Evolutionary conservation across 305 asterid genomes (phyloP).

Genomic region (Solanum aculeatissimum): DNA sequence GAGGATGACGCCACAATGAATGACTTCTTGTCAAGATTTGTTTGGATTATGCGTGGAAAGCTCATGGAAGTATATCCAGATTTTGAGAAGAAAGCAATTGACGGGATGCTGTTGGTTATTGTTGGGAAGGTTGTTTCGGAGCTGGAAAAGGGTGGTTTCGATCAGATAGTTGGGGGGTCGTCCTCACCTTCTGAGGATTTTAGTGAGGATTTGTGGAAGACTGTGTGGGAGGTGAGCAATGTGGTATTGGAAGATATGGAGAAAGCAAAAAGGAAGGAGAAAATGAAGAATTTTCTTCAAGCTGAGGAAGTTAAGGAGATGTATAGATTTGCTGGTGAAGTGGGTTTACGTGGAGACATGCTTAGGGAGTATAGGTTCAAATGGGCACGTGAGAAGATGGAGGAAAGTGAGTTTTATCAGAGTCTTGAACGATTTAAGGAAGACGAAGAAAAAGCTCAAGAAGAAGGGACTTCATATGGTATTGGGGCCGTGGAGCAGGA

Average conservation of each 20-base stretch:
- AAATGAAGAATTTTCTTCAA: slow-evolving; percentile 72
- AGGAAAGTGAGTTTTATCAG: slow-evolving; percentile 58
- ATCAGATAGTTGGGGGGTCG: slow-evolving; percentile 19
- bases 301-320: slow-evolving; percentile 83
- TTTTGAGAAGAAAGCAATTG: slow-evolving; percentile 49
- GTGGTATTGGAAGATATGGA: slow-evolving; percentile 67
- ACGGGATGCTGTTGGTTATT: slow-evolving; percentile 67
- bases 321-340: slow-evolving; percentile 84
- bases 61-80: slow-evolving; percentile 48
- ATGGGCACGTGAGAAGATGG: slow-evolving; percentile 93
- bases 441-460: slow-evolving; percentile 8
- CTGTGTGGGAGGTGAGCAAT: slow-evolving; percentile 76
- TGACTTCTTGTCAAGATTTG: slow-evolving; percentile 75
- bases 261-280: slow-evolving; percentile 78
- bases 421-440: slow-evolving; percentile 30
- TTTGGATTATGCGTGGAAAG: slow-evolving; percentile 75
- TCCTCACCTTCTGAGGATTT: slow-evolving; percentile 37
- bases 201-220: slow-evolving; percentile 77
- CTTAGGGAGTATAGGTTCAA: slow-evolving; percentile 85
- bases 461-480: background rate
- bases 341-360: slow-evolving; percentile 87
- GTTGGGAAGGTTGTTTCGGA: slow-evolving; percentile 51
- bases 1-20: slow-evolving; percentile 45
- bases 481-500: slow-evolving; percentile 6
- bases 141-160: slow-evolving; percentile 54